Evolutionary conservation across 2,329 filamentous ascomycete genomes (phyloP), one percentile per base, ranked within the genome.

Genomic region (Sarocladium brachiariae): DNA sequence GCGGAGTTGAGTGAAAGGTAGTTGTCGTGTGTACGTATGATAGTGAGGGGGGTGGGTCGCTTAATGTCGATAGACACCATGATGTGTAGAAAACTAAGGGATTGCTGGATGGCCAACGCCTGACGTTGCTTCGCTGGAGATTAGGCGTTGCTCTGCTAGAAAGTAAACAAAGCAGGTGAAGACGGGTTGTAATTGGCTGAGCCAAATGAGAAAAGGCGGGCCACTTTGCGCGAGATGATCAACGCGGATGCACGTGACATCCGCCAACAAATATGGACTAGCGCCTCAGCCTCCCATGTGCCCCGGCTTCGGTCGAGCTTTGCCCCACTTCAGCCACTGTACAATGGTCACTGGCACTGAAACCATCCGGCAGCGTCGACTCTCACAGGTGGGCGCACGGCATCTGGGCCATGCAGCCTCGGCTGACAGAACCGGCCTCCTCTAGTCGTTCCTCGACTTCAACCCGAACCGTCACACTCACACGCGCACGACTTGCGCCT

Each of bases 81-180:
- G n/a, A n/a, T n/a, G 45, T 25, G 11, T 34, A 18, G 48, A 39
- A 50, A 47, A 47, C 43, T 3, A 47, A 13, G 43, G 43, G 25
- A 30, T 13, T 30, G 27, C 9, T 47, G 39, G 2, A 10, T 13
- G 14, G 13, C 33, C 21, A 19, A 25, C 43, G 24, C 27, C 43
- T 31, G 25, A 47, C 43, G 43, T 47, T 47, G 43, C 39, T 24
- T 43, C 39, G 21, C 39, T 43, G 39, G 39, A 43, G 39, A 43
- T 43, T 43, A 43, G 56, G 51, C 61, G 69, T 71, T 71, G 68
- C 68, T 63, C 51, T 56, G 67, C 54, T 47, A 51, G 61, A 66
- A 70, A 71, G 69, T 71, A 71, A 71, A 71, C 69, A 71, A 71
- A 69, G 50, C 16, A 13, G 27, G 9, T 13, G 10, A 14, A 16